Percentiles rank a stretch among this genome's conserved stretches.
These are phyloP conservation scores for Oleoguttula mirabilis DNA, from an alignment of 495 filamentous ascomycete genomes.

Conservation along the genomic window DNA sequence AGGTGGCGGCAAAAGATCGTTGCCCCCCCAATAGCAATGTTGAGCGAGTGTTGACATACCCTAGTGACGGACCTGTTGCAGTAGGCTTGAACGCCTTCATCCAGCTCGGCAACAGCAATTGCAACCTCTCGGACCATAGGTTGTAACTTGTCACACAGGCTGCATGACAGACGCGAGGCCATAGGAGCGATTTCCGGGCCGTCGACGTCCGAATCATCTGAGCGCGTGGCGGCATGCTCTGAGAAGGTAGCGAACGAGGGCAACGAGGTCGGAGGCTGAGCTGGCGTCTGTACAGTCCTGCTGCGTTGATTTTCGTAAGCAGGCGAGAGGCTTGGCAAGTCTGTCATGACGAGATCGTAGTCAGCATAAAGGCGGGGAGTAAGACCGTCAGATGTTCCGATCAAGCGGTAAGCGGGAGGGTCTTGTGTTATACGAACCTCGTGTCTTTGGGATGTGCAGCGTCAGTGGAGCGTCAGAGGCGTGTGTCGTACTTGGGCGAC, in stretches of 20 bases:
- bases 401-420: not conserved
- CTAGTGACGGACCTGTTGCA: slow-evolving; percentile 8
- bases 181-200: slow-evolving; percentile 12
- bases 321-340: not conserved
- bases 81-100: slow-evolving; percentile 7
- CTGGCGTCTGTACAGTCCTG: no score
- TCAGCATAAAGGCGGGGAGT: not conserved
- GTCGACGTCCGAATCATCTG: slow-evolving; percentile 7
- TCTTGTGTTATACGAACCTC: not conserved
- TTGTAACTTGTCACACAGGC: slow-evolving; percentile 7
- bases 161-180: slow-evolving; percentile 8
- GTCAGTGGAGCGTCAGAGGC: slow-evolving; percentile 3
- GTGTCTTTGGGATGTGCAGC: slow-evolving; percentile 6
- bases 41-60: no score
- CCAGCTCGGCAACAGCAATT: slow-evolving; percentile 9
- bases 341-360: not conserved
- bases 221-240: slow-evolving; percentile 7
- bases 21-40: no score
- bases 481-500: not conserved
- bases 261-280: slow-evolving; percentile 6
- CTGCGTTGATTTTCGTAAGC: no score
- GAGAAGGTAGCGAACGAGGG: slow-evolving; percentile 16
- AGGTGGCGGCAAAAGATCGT: no score
- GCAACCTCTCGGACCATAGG: slow-evolving; percentile 12
- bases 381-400: not conserved